Evolutionary conservation across 2,329 filamentous ascomycete species (phyloP), one percentile per base, ranked within the genome.

Genomic region (Drechslerella stenobrocha): DNA sequence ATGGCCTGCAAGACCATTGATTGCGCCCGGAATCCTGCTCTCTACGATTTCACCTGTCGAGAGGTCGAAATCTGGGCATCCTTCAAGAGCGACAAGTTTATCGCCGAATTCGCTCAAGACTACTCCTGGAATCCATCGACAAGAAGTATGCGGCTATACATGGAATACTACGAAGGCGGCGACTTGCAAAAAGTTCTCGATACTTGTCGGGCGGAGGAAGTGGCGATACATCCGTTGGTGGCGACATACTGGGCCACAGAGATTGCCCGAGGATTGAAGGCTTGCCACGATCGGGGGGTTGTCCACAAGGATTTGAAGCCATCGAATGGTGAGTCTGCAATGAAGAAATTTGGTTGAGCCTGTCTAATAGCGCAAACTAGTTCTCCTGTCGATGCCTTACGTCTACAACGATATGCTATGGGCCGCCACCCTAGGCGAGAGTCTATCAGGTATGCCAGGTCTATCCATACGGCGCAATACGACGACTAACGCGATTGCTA

Each of bases 1-100:
- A 67, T 67, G 63, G 63, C 63, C 4, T 67, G 63, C 63, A 67
- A 67, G 45, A 67, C 63, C 23, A 67, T 67, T 50, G 63, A 67
- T 47, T 67, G 63, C 35, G 63, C 63, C 40, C 63, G 55, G 15
- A 67, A 60, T 51, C 63, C 55, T 24, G 22, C 26, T 13, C 63
- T 67, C 8, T 67, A 67, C 63, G 63, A 67, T 22, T 67, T 60
- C 44, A 67, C 63, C n/a, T 67, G 55, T 35, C 48, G 63, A 3
- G 63, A 67, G 23, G 63, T 67, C 18, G 63, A 67, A 23, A 60
- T 67, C 37, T 67, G 63, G 63, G 52, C 63, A 18, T 51, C 63
- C 26, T 67, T 67, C 45, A 67, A 67, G 51, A 67, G 48, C 44
- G 63, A 67, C 11, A 67, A 67, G 15, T 67, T 55, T 22, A 67